Conservation (phyloP, 2,329 filamentous ascomycete genomes). For the Hypoxylon sp. region DNA sequence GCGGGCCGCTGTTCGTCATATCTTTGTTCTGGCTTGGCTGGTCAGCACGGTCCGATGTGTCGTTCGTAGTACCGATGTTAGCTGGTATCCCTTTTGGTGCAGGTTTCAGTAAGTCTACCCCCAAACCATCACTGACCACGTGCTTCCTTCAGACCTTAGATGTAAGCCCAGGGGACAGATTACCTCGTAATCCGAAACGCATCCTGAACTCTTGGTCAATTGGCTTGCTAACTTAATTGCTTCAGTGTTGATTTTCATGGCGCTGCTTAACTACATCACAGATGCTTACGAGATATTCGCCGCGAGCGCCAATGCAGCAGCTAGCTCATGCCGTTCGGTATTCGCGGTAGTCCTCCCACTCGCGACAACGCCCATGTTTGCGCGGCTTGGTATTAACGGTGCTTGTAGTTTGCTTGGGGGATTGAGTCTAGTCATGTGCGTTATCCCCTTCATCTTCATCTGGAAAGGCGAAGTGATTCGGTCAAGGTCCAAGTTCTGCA, state of each 20-base stretch:
- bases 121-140: too few species aligned
- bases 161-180: neutral
- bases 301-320: slow-evolving; percentile 68
- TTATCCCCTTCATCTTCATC: slow-evolving; percentile 68
- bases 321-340: slow-evolving; percentile 64
- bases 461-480: slow-evolving; percentile 70
- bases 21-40: slow-evolving; percentile 75
- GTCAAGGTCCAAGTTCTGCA: slow-evolving; percentile 72
- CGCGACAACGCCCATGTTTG: slow-evolving; percentile 66
- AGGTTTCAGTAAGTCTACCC: slow-evolving; percentile 62
- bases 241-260: slow-evolving; percentile 71
- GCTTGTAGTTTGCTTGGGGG: slow-evolving; percentile 69
- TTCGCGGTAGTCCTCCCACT: slow-evolving; percentile 71
- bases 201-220: neutral
- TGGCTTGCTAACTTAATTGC: slow-evolving; percentile 13
- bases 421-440: slow-evolving; percentile 65
- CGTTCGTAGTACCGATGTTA: slow-evolving; percentile 71
- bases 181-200: too few species aligned
- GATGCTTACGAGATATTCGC: slow-evolving; percentile 78
- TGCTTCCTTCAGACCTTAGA: neutral
- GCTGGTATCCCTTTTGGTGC: slow-evolving; percentile 74
- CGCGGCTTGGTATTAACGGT: slow-evolving; percentile 62
- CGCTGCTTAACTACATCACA: slow-evolving; percentile 73
- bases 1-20: slow-evolving; percentile 73
- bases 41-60: slow-evolving; percentile 64